Base-by-base conservation (phyloP, 371 early-diverging fungal species). In the Paraphysoderma sedebokerense region DNA sequence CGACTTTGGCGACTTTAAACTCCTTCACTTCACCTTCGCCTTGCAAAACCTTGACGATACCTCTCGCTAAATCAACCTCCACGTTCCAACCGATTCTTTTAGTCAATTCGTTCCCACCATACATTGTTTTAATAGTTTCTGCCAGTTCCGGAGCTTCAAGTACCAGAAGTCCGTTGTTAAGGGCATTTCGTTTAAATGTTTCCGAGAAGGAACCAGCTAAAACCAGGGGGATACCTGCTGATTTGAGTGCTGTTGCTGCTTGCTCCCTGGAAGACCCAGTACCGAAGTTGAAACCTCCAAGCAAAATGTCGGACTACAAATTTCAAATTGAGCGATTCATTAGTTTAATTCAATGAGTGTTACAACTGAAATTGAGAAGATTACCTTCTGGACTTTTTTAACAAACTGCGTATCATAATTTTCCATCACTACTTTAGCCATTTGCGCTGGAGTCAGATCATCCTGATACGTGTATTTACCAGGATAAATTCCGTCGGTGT, bases 401-500 rank as follows among this genome's bases (percentile, higher is more conserved):
- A 78, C 70, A 60, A 95, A 95, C 9, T 72, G 64, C 28, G 85
- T 79, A 55, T 95, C 95, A 53, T 92, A 95, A 61, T 95, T 95
- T 59, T 92, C 89, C 95, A 95, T 95, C 19, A 83, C 92, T 2
- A 91, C 88, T 54, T 79, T 67, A 37, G 77, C 79, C 95, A 93
- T 93, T 28, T 77, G 71, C 29, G 81, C 82, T 4, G 75, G 67
- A 2, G 83, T 76, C 62, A 95, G 75, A 54, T 90, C 88, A 51
- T 92, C 92, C 52, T 85, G 77, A 62, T 93, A 93, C 9, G 92
- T 93, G 67, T 91, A 92, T 54, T 87, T 88, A 26, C 92, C 92
- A 0, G 92, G 88, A 54, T 92, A 95, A 46, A 92, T 92, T 34
- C 86, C 96, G 60, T 95, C 96, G 6, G 96, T 95, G 67, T 92